phyloP scores from a whole-genome alignment of 768 basidiomycete genomes.

The Dentipellis fragilis region DNA sequence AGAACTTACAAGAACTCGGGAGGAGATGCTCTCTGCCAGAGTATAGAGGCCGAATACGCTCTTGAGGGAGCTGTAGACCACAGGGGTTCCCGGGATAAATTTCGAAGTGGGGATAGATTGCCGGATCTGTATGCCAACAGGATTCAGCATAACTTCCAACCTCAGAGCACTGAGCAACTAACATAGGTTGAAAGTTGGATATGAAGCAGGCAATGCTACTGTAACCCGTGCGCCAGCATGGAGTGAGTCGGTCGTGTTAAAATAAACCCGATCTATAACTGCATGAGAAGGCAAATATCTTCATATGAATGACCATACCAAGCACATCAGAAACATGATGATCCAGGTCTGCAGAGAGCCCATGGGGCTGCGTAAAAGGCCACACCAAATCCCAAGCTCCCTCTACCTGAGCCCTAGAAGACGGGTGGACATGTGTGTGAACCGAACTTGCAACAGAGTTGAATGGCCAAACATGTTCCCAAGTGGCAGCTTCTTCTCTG shows the following conservation, averaged over 20 bases:
- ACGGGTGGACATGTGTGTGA: neutral
- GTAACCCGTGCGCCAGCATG: constrained; percentile 7
- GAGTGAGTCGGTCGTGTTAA: neutral
- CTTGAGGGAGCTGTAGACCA: too few relatives aligned
- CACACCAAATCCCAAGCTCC: too few relatives aligned
- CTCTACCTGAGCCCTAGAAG: neutral
- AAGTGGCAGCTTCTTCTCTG: neutral
- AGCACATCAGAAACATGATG: too few relatives aligned
- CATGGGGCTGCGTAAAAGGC: too few relatives aligned
- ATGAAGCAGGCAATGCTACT: constrained; percentile 9
- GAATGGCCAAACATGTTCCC: neutral
- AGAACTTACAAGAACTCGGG: too few relatives aligned
- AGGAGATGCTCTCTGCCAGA: too few relatives aligned
- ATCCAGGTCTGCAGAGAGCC: too few relatives aligned
- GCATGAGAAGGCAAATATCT: too few relatives aligned
- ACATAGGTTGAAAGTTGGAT: neutral
- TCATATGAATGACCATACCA: too few relatives aligned
- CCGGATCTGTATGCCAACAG: constrained; percentile 14
- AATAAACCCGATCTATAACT: too few relatives aligned
- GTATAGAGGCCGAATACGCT: too few relatives aligned
- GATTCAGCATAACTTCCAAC: neutral
- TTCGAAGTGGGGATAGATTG: constrained; percentile 26
- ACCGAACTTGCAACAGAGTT: neutral
- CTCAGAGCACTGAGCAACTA: too few relatives aligned
- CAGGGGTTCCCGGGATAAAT: constrained; percentile 1